Conservation (phyloP, 768 basidiomycete species). For the Mycena floridula region DNA sequence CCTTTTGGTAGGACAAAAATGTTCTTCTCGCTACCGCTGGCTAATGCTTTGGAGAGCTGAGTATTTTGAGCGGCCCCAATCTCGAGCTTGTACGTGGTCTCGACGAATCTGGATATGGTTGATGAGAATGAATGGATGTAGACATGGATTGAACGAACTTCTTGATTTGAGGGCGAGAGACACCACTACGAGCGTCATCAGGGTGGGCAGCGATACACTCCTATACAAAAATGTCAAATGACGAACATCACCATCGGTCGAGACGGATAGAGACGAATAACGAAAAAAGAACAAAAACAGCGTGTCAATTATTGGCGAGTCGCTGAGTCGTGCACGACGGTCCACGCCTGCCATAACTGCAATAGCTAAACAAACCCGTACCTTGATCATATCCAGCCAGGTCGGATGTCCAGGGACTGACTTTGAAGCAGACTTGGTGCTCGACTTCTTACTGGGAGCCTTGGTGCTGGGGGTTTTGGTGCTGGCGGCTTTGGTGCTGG, state of each 20-base stretch:
- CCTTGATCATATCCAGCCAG: constrained; percentile 81
- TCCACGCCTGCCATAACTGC: too few relatives aligned
- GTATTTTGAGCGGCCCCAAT: constrained; percentile 74
- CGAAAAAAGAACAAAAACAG: constrained; percentile 6
- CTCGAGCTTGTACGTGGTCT: constrained; percentile 74
- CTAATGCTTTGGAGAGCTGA: constrained; percentile 77
- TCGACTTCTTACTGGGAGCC: constrained; percentile 29
- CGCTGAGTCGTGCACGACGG: too few relatives aligned
- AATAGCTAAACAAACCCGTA: too few relatives aligned
- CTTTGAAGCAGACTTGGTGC: constrained; percentile 48
- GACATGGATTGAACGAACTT: constrained; percentile 51
- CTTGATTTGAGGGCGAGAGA: constrained; percentile 90
- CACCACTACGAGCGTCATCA: constrained; percentile 76
- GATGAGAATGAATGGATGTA: too few relatives aligned
- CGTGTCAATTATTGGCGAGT: too few relatives aligned
- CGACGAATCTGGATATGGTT: constrained; percentile 74
- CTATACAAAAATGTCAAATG: constrained; percentile 29
- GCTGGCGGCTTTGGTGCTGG: constrained; percentile 2
- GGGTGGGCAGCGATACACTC: constrained; percentile 73
- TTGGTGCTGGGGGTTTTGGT: constrained; percentile 15
- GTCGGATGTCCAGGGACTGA: constrained; percentile 45
- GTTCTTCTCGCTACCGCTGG: constrained; percentile 75
- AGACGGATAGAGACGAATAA: constrained; percentile 2
- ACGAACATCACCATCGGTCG: constrained; percentile 10
- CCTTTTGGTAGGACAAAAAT: constrained; percentile 89